Base-by-base conservation (phyloP, 306 rosid genomes). In the Quillaja saponaria region DNA sequence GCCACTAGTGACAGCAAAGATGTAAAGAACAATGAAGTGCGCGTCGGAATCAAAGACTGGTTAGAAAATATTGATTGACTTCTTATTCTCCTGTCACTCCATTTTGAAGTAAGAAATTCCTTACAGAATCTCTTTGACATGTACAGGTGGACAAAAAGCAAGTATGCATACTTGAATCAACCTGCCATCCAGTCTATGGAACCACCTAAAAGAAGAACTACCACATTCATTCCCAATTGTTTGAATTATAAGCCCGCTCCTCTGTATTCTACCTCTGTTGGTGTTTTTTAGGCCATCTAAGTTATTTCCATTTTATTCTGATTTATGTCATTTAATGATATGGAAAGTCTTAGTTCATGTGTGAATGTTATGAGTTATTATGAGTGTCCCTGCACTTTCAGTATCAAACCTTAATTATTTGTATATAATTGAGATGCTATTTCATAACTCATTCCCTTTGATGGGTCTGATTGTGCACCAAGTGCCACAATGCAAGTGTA, bases 71-170 rank as follows among this genome's bases (percentile, higher is more conserved):
- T n/a, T n/a, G n/a, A n/a, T n/a, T n/a, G n/a, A n/a, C n/a, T n/a
- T n/a, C 40, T 37, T 5, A 37, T 37, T 37, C 40, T 37, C 6
- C 40, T 37, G 40, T 37, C 10, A 37, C n/a, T n/a, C n/a, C n/a
- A n/a, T n/a, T n/a, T n/a, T n/a, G n/a, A n/a, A n/a, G n/a, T n/a
- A n/a, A n/a, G n/a, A n/a, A n/a, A n/a, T n/a, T 19, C 33, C 6
- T 54, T 13, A 34, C 18, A 48, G 4, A n/a, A 25, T 66, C 8
- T 21, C 35, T 20, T 63, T 69, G 61, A 47, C 7, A 25, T 13
- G 25, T 72, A 84, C 85, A 90, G 96, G 96, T 90, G 96, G 96
- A 90, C 95, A 10, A 86, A 84, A 60, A 86, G 96, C 86, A 84
- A 78, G 63, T 86, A 84, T 72, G 96, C 96, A 7, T 90, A 86